Percentiles rank a stretch among this genome's conserved stretches.
Evolutionary conservation across 2,329 filamentous ascomycete species (phyloP).

Genomic region (Sordariomycetes sp.): DNA sequence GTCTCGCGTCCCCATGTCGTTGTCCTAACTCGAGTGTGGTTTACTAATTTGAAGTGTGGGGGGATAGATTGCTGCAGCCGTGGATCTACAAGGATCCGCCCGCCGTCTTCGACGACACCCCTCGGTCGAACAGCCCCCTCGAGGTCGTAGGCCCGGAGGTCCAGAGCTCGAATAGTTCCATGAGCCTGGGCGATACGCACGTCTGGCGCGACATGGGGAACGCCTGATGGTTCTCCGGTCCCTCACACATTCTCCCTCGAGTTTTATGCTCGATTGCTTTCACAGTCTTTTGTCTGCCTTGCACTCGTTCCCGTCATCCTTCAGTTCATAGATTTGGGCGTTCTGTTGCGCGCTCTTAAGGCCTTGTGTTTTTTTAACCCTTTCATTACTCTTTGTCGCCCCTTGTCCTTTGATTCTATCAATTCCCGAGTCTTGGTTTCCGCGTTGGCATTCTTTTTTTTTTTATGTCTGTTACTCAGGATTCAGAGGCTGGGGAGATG

Average conservation of each 20-base stretch:
- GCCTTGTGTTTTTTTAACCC: background rate
- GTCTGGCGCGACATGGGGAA: slow-evolving; percentile 1
- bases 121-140: slow-evolving; percentile 6
- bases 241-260: background rate
- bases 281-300: background rate
- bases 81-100: slow-evolving; percentile 54
- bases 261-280: background rate
- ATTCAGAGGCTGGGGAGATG: background rate
- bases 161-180: slow-evolving; percentile 1
- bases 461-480: background rate
- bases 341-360: background rate
- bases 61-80: slow-evolving; percentile 43
- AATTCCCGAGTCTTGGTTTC: too few species aligned
- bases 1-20: slow-evolving; percentile 15
- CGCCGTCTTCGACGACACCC: slow-evolving; percentile 12
- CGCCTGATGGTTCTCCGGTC: background rate
- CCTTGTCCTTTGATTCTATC: background rate
- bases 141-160: slow-evolving; percentile 1
- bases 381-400: background rate
- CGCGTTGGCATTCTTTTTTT: background rate
- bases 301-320: background rate
- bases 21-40: background rate
- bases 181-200: slow-evolving; percentile 4
- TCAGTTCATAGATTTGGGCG: background rate
- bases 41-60: background rate